Evolutionary conservation across 1,139 yeast species (phyloP), one percentile per base, ranked within the genome.

Genomic region (Yarrowia galli): DNA sequence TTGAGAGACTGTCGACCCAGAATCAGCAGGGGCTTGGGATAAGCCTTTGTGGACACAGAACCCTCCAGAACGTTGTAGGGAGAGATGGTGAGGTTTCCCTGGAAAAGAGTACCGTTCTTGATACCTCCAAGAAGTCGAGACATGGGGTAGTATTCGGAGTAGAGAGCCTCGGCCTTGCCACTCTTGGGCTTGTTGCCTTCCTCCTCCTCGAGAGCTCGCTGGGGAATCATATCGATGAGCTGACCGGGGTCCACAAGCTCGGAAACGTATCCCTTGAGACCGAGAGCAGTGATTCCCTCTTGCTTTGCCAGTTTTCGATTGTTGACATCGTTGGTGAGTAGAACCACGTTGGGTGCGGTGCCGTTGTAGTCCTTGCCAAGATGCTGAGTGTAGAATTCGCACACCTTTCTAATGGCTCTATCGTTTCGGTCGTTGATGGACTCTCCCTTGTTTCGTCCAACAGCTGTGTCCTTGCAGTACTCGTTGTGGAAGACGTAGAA

Each of bases 401-500:
- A 87, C 16, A 90, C 87, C 69, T 82, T 84, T 76, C 98, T 84
- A 67, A 96, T 92, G 20, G 98, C 93, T 72, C 98, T 82, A 78
- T 95, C 98, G 75, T 95, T 95, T 76, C 96, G 84, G 77, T 95
- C 98, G 76, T 95, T 93, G 71, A 92, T 89, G 16, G 88, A 75
- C 77, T 95, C 99, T 65, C 85, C 85, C 67, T 80, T 83, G 70
- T 77, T 80, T 74, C 98, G 86, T 23, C 81, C 81, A 4, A 88
- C 82, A 76, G 83, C 90, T 0, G 98, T 92, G 15, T 84, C 86
- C 71, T 87, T 86, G 72, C 85, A 85, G 77, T 92, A 96, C 77
- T 95, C 99, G 78, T 96, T 96, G 78, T 96, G 98, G 78, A 91
- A 95, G 3, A 95, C 96, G 56, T 91, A 85, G 75, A 93, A 92